Conservation (phyloP, 73 alveolate species). For the Loxodes magnus region DNA sequence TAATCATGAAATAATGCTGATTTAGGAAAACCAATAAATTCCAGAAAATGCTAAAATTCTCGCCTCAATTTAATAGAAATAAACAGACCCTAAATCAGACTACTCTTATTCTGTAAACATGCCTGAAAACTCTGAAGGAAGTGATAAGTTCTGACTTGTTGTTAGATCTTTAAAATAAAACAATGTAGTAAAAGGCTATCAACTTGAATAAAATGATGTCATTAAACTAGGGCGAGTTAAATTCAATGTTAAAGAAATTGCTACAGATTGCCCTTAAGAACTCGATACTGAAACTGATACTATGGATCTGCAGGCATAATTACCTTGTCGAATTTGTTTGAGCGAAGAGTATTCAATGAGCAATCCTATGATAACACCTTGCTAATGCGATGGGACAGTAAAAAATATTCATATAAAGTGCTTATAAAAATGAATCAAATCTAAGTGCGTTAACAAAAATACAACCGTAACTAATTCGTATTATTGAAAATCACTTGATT, state of each 20-base stretch:
- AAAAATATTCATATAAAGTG: conserved; percentile 70
- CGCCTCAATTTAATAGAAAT: no score
- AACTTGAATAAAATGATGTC: conserved; percentile 30
- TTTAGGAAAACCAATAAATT: no score
- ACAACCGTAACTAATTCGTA: conserved; percentile 5
- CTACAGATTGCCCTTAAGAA: no score
- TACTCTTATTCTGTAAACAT: no score
- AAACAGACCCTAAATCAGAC: no score
- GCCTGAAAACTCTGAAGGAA: no score
- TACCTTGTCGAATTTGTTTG: conserved; percentile 30
- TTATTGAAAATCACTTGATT: conserved; percentile 65
- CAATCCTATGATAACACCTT: conserved; percentile 76
- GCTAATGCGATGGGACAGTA: conserved; percentile 82
- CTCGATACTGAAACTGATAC: no score
- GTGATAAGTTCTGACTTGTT: conserved; percentile 57
- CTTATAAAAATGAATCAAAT: conserved; percentile 54
- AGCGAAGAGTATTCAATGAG: conserved; percentile 12
- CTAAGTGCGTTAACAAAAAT: conserved; percentile 26
- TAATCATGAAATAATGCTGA: no score
- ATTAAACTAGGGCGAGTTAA: conserved; percentile 46
- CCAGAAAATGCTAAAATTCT: no score
- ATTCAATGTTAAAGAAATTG: conserved; percentile 48
- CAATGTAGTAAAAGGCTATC: conserved; percentile 29
- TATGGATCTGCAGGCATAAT: no score
- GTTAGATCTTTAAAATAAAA: conserved; percentile 34